Evolutionary conservation across 192 early-diverging fungal genomes (phyloP), one percentile per base, ranked within the genome.

Genomic region (Rhizophagus clarus): DNA sequence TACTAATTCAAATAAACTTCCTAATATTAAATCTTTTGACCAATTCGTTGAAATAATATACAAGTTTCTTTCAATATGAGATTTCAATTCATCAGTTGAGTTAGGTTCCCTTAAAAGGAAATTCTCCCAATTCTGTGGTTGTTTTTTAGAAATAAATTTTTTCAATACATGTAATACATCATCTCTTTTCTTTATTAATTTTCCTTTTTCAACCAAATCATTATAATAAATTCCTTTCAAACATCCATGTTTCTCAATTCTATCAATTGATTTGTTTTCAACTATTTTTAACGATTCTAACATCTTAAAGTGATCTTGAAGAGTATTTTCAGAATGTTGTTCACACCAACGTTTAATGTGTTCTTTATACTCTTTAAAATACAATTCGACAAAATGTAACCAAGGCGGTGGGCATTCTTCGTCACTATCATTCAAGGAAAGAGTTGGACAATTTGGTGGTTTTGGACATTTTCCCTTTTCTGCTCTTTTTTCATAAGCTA

Each of bases 41-140:
- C 77, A 79, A 61, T 79, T 79, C 1, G 77, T 71, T 22, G 67
- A 71, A 37, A 79, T 26, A 15, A 79, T 62, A 56, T 79, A 79
- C n/a, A 79, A 69, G 28, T 63, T 42, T n/a, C 73, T 26, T 32
- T 22, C 24, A 49, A 29, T 24, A 14, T 70, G 29, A 24, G 10
- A 3, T 20, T 42, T 69, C 29, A 22, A 10, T 7, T 15, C 22
- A n/a, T 45, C 11, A 12, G 42, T 45, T 2, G 42, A 45, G 12
- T 45, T 11, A 12, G 42, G 9, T 45, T 45, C 42, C 12, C 12
- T 12, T 45, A 45, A 12, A 45, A 45, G 42, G 12, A 45, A 10
- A 45, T 45, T 12, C 2, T 45, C 42, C 11, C 42, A 45, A 45
- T 45, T 45, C 11, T 45, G 42, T 40, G 40, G 8, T 45, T 45